Evolutionary conservation across 495 filamentous ascomycete genomes (phyloP).

Genomic region (Cladorrhinum samala): DNA sequence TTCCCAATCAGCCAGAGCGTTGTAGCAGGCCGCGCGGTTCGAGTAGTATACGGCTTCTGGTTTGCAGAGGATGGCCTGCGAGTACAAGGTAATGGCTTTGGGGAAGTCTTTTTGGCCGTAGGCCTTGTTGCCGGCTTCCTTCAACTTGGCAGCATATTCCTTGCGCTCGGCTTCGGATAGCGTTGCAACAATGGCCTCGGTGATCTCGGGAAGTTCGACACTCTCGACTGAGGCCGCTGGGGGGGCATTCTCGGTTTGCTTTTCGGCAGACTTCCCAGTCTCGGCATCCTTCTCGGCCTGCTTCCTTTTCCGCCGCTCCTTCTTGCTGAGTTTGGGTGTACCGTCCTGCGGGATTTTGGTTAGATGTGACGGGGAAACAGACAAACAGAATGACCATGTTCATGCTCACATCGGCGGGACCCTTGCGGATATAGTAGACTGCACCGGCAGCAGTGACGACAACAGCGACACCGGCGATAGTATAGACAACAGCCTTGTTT

Average conservation of each 20-base stretch:
- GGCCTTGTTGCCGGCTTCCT: constrained; percentile 92
- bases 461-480: constrained; percentile 87
- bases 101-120: constrained; percentile 89
- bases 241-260: constrained; percentile 20
- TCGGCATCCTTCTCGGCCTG: constrained; percentile 46
- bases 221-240: constrained; percentile 50
- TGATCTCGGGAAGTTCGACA: constrained; percentile 74
- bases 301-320: constrained; percentile 61
- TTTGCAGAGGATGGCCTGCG: constrained; percentile 93
- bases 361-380: background rate
- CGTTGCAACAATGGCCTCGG: constrained; percentile 64
- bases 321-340: constrained; percentile 42
- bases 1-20: constrained; percentile 83
- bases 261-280: constrained; percentile 17
- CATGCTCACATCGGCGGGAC: constrained; percentile 28
- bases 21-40: constrained; percentile 96
- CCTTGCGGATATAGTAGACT: constrained; percentile 72
- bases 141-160: constrained; percentile 81
- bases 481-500: constrained; percentile 91
- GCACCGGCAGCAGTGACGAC: constrained; percentile 85
- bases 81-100: constrained; percentile 87
- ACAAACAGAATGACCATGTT: background rate
- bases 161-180: constrained; percentile 72
- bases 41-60: constrained; percentile 97
- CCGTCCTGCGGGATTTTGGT: constrained; percentile 25